phyloP scores from a whole-genome alignment of 2,329 filamentous ascomycete species.

The Penicillium vulpinum region DNA sequence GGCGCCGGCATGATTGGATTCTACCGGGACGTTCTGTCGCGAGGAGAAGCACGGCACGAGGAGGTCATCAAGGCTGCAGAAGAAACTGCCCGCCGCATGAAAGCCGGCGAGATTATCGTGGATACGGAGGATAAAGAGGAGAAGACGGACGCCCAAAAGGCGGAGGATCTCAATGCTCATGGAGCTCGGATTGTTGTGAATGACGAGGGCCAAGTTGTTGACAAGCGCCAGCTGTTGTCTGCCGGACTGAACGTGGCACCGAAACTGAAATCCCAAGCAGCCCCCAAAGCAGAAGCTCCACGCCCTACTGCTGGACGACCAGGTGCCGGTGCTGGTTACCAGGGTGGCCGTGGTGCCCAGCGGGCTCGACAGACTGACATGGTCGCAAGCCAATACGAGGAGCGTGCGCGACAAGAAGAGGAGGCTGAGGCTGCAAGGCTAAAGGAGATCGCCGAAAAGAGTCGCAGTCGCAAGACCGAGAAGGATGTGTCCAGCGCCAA shows the following conservation, averaged over 20 bases:
- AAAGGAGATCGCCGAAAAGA: slow-evolving; percentile 55
- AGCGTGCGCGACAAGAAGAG: slow-evolving; percentile 54
- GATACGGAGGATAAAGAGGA: slow-evolving; percentile 32
- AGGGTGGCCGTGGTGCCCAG: slow-evolving; percentile 45
- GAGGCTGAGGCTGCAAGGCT: slow-evolving; percentile 59
- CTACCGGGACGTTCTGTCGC: slow-evolving; percentile 60
- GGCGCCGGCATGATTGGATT: slow-evolving; percentile 60
- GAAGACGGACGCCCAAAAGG: slow-evolving; percentile 55
- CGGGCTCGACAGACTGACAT: slow-evolving; percentile 60
- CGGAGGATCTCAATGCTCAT: slow-evolving; percentile 54
- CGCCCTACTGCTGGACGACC: slow-evolving; percentile 18
- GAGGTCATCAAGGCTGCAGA: slow-evolving; percentile 58
- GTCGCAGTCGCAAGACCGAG: slow-evolving; percentile 60
- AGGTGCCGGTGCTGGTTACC: slow-evolving; percentile 30
- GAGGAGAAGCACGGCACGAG: slow-evolving; percentile 58
- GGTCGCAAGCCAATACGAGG: slow-evolving; percentile 61
- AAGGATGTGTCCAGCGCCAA: slow-evolving; percentile 60
- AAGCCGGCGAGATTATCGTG: slow-evolving; percentile 33
- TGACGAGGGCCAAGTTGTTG: slow-evolving; percentile 64
- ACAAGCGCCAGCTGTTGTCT: slow-evolving; percentile 62
- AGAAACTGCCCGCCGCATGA: slow-evolving; percentile 39
- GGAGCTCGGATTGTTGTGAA: slow-evolving; percentile 59
- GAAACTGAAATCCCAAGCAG: slow-evolving; percentile 49
- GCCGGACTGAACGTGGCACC: slow-evolving; percentile 63
- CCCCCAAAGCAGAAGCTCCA: slow-evolving; percentile 18